Conservation (phyloP, 306 rosid genomes). For the Canavalia ensiformis region DNA sequence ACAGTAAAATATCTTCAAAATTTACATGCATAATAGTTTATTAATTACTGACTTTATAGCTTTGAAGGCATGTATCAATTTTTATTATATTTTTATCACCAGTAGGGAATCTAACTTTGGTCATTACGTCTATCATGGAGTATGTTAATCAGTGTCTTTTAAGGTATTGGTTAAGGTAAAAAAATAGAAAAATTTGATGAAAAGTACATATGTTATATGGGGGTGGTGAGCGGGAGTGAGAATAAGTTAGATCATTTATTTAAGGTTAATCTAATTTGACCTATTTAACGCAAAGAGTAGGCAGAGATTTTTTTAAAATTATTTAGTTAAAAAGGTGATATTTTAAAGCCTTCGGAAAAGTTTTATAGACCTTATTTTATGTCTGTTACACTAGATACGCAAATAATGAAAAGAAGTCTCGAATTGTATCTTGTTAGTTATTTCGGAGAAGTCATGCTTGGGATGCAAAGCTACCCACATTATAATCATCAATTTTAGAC, state of each 20-base stretch:
- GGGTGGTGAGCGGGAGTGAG: neutral
- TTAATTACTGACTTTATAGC: neutral
- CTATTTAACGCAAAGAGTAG: neutral
- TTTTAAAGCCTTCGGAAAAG: neutral
- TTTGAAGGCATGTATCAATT: neutral
- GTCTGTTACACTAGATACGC: neutral
- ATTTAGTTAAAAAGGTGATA: neutral
- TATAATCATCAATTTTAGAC: neutral
- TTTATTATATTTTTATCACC: neutral
- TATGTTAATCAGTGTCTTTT: neutral
- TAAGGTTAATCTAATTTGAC: neutral
- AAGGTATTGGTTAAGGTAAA: neutral
- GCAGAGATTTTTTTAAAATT: no score
- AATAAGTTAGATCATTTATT: no score
- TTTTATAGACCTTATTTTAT: neutral
- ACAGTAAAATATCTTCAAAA: neutral
- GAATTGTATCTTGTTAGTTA: no score
- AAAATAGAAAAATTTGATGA: neutral
- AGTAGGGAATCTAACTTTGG: neutral
- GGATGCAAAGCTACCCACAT: neutral
- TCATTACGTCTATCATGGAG: neutral
- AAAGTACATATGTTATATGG: no score
- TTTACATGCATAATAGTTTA: neutral
- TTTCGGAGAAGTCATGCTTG: neutral
- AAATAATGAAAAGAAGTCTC: neutral